Base-by-base conservation (phyloP, 2,329 filamentous ascomycete species). In the Tolypocladium inflatum region DNA sequence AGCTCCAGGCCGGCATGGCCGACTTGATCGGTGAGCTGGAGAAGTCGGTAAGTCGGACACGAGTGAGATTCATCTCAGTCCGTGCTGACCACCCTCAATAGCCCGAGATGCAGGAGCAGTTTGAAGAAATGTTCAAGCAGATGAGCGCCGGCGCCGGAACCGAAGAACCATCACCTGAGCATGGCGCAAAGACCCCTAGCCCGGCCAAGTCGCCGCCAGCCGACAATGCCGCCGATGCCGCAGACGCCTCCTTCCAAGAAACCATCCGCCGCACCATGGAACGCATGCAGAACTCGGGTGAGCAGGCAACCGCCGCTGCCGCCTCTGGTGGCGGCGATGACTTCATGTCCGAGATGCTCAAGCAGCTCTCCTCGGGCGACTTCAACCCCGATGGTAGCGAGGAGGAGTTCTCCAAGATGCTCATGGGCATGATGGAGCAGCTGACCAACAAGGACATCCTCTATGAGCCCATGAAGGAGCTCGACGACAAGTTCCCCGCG, bases 401-500 rank as follows among this genome's bases (percentile, higher is more conserved):
- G 58, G 91, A 94, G 66, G 91, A 96, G 65, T 89, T 97, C 67
- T 91, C 90, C 58, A 93, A 96, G 76, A 91, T 97, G 85, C 83
- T 99, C 60, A 85, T 96, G 81, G 90, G 89, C 57, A 96, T 97
- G 91, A 97, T 99, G 93, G 91, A 97, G 75, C 92, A 99, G 73
- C 81, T 99, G 62, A 97, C 94, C 4, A 96, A 96, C 73, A 97
- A 96, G 78, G 94, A 97, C 65, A 97, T 99, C 62, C 76, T 99
- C 55, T 97, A 97, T 71, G 93, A 99, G 76, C 94, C 94, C 2
- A 97, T 99, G 91, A 96, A 96, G 77, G 94, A 99, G 74, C 78
- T 99, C 54, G 78, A 96, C 71, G 88, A 90, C 56, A 97, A 97
- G 73, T 99, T 94, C 69, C 93, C 92, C 0, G 85, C 76, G 2